Evolutionary conservation across 2,329 filamentous ascomycete species (phyloP), one percentile per base, ranked within the genome.

Genomic region (Alternaria dauci): DNA sequence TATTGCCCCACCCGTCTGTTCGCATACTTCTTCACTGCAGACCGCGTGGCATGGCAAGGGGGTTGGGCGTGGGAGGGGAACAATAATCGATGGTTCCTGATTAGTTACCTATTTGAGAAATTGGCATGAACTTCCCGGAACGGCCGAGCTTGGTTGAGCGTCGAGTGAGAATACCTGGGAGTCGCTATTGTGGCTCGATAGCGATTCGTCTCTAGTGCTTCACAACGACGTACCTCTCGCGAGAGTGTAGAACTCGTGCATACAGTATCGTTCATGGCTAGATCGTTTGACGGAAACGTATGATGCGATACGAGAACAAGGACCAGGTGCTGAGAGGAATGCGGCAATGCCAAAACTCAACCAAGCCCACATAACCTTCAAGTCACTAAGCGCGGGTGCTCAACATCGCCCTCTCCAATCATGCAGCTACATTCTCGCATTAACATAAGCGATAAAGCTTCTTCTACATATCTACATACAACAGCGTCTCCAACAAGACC

Each of bases 391-490:
- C 28, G 0, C 8, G 4, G 28, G 11, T 5, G 28, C 1, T 5
- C 28, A 30, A 12, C 8, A 16, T 8, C 0, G 14, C 8, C 8
- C 2, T 39, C n/a, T 20, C 6, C 8, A 39, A n/a, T 20, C 2
- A 39, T 39, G 9, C n/a, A 39, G 38, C 3, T 25, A 50, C 30
- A 23, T 44, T 56, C 20, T 61, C 48, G 42, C 52, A 58, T 61
- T 58, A 53, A 52, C 58, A 44, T 58, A 44, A 58, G 34, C 50
- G 38, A 28, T 44, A 20, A 30, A 30, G 36, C 28, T 53, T 58
- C 58, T 44, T 48, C 42, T n/a, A 20, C 43, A 20, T 16, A 52
- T 25, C 47, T 42, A 36, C 23, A 52, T 53, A 46, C 23, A 51
- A 47, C 39, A 47, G 26, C 32, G 6, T 42, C 20, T n/a, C 34